Conservation (phyloP, 2,329 filamentous ascomycete genomes). For the Venturia carpophila region DNA sequence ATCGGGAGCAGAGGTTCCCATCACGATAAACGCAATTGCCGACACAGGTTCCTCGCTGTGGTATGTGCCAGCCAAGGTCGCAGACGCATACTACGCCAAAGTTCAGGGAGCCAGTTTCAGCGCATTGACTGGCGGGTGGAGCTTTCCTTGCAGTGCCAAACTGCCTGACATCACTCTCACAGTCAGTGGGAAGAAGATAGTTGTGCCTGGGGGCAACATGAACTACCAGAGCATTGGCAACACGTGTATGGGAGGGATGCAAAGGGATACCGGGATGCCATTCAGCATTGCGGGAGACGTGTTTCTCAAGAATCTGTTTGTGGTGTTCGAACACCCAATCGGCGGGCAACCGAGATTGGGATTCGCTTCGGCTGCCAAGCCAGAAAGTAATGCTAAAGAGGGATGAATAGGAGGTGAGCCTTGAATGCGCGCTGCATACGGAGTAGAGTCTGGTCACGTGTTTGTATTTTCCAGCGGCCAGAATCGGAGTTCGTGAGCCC, state of each 20-base stretch:
- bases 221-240: constrained; percentile 8
- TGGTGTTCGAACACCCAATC: constrained; percentile 55
- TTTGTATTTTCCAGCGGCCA: too few relatives aligned
- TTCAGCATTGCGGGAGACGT: constrained; percentile 68
- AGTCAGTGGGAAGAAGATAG: constrained; percentile 6
- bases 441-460: too few relatives aligned
- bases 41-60: constrained; percentile 65
- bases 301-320: constrained; percentile 70
- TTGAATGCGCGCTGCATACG: too few relatives aligned
- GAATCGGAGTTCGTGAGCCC: not conserved
- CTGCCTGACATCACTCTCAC: constrained; percentile 11
- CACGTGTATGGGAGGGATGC: constrained; percentile 67
- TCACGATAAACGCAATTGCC: constrained; percentile 48
- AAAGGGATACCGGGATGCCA: constrained; percentile 49
- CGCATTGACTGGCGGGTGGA: not conserved
- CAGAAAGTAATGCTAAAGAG: not conserved
- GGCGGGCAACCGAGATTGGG: constrained; percentile 34
- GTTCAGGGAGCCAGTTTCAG: constrained; percentile 46
- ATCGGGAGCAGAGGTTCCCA: constrained; percentile 28
- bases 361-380: constrained; percentile 26
- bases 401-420: not conserved
- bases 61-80: constrained; percentile 43
- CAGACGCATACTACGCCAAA: constrained; percentile 52
- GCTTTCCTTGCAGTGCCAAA: constrained; percentile 4
- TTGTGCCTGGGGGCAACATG: constrained; percentile 14